Percentiles rank a stretch among this genome's conserved stretches.
These are phyloP conservation scores for Ulota crispa DNA, from an alignment of 225 moss, liverwort and hornwort species.

Conservation along the genomic window DNA sequence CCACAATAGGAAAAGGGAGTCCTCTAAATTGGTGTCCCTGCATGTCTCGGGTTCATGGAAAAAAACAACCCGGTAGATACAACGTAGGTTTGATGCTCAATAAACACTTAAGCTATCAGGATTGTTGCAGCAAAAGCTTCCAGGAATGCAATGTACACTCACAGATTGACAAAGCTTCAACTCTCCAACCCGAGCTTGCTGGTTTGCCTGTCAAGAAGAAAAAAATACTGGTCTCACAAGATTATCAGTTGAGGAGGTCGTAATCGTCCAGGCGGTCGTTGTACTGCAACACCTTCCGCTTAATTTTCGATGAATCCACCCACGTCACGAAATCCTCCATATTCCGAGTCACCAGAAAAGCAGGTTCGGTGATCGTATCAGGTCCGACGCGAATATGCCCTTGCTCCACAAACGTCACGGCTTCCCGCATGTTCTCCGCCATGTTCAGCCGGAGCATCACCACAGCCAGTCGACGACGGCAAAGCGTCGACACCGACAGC, in stretches of 20 bases:
- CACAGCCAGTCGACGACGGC: conserved; percentile 78
- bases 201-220: background rate
- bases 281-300: conserved; percentile 87
- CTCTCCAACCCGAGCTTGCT: too few species aligned
- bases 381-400: conserved; percentile 95
- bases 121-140: too few species aligned
- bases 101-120: too few species aligned
- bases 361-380: conserved; percentile 84
- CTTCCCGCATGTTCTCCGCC: conserved; percentile 91
- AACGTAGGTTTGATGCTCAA: background rate
- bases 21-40: background rate
- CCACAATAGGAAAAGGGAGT: background rate
- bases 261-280: conserved; percentile 89
- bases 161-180: too few species aligned
- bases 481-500: conserved; percentile 81
- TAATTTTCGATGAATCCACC: conserved; percentile 98
- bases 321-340: conserved; percentile 99
- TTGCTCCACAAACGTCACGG: conserved; percentile 93
- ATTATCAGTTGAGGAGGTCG: conserved; percentile 70
- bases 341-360: conserved; percentile 76
- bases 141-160: too few species aligned
- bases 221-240: background rate
- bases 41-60: background rate
- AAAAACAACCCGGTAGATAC: background rate
- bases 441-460: conserved; percentile 82